Evolutionary conservation across 441 rosid genomes (phyloP), one percentile per base, ranked within the genome.

Genomic region (Gossypium lobatum): DNA sequence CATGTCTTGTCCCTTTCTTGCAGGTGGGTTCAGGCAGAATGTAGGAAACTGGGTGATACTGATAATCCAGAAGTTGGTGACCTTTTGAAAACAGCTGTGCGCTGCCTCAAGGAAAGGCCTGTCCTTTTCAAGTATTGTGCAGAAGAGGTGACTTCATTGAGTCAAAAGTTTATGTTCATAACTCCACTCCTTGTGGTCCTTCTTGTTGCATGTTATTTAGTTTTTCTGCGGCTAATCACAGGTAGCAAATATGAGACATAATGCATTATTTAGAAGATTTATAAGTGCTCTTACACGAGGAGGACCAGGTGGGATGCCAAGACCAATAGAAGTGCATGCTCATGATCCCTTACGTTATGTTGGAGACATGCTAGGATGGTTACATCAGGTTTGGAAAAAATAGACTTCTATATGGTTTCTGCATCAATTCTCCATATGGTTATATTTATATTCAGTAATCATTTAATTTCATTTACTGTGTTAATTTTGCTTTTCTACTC

Each of bases 11-110:
- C 75, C 52, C 73, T 79, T 74, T 76, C 28, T 75, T 82, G 23
- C 79, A 93, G 99, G 95, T 95, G 99, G 99, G 98, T 95, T 77
- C 98, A 95, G 87, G 93, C 93, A 31, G 96, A 95, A 86, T 95
- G 98, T 84, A 87, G 98, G 80, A 91, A 90, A 77, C 79, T 93
- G 81, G 98, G 99, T 71, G 98, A 95, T 81, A 81, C 81, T 1
- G 98, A 95, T 85, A 93, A 91, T 78, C 97, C 98, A 66, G 99
- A 93, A 88, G 95, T 93, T 60, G 75, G 85, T 67, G 97, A 93
- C 3, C 93, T 93, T 75, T 81, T 93, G 78, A 90, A 85, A 80
- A 90, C 88, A 2, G 97, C 97, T 61, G 92, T 95, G 64, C 76
- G 88, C 42, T 91, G 97, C 82, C 96, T 95, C 50, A 91, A 86